Percentiles rank a stretch among this genome's conserved stretches.
These are phyloP conservation scores for Trichosporon inkin DNA, from an alignment of 1,284 basidiomycete genomes.

Conservation along the genomic window DNA sequence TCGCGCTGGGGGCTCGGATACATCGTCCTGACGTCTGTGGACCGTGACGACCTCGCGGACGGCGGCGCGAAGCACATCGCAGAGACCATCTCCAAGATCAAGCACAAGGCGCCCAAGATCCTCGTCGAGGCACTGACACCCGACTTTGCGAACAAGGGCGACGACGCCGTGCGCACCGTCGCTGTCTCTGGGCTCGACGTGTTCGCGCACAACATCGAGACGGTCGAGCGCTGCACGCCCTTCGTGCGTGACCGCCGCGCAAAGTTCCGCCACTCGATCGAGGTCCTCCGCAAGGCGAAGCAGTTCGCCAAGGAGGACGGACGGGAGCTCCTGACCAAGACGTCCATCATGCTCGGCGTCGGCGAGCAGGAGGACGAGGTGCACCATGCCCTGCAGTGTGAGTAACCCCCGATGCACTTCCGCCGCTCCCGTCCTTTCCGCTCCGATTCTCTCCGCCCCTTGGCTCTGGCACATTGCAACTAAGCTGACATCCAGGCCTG, in stretches of 20 bases:
- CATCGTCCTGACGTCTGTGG: conserved; percentile 94
- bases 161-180: conserved; percentile 69
- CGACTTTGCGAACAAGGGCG: conserved; percentile 77
- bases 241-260: conserved; percentile 93
- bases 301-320: conserved; percentile 74
- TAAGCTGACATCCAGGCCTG: conserved; percentile 60
- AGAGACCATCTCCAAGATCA: conserved; percentile 89
- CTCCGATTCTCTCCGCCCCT: neutral
- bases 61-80: conserved; percentile 93
- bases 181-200: conserved; percentile 93
- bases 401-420: conserved; percentile 27
- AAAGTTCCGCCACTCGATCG: conserved; percentile 82
- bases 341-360: conserved; percentile 97
- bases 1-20: conserved; percentile 97
- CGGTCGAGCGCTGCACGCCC: conserved; percentile 86
- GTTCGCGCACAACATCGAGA: conserved; percentile 97
- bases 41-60: conserved; percentile 90
- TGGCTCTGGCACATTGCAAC: neutral
- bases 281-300: conserved; percentile 80
- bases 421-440: no score
- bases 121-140: conserved; percentile 95
- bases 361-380: conserved; percentile 86
- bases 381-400: conserved; percentile 75
- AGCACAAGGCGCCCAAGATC: conserved; percentile 92
- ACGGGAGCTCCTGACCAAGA: conserved; percentile 83